Percentiles rank a stretch among this genome's conserved stretches.
Evolutionary conservation across 1,284 basidiomycete genomes (phyloP).

Genomic region (Sporisorium graminicola): DNA sequence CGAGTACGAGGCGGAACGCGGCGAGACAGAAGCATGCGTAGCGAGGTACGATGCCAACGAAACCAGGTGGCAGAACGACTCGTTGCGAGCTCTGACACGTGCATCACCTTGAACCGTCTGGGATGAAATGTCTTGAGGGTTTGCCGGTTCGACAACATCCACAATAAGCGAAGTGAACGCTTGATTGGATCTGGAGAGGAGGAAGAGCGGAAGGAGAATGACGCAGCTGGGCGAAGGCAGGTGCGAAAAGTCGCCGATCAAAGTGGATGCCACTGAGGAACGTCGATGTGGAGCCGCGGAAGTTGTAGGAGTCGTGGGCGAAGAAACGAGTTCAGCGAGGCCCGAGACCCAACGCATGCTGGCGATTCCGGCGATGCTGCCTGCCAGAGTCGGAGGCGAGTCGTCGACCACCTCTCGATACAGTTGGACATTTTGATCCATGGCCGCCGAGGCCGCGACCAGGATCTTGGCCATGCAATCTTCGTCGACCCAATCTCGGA

Average conservation of each 20-base stretch:
- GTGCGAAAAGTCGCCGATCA: constrained; percentile 33
- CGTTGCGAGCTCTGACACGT: constrained; percentile 18
- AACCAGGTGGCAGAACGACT: constrained; percentile 44
- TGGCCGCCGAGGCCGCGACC: constrained; percentile 30
- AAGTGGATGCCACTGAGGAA: constrained; percentile 11
- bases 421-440: constrained; percentile 29
- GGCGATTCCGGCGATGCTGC: constrained; percentile 38
- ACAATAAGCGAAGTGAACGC: constrained; percentile 48
- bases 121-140: background rate
- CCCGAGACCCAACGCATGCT: constrained; percentile 49
- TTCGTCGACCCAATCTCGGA: constrained; percentile 56
- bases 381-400: constrained; percentile 35
- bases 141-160: constrained; percentile 16
- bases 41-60: constrained; percentile 58
- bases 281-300: constrained; percentile 7
- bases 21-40: constrained; percentile 51
- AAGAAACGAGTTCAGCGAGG: constrained; percentile 33
- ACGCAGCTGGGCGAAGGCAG: constrained; percentile 43
- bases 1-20: constrained; percentile 50
- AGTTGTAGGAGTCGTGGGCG: constrained; percentile 7
- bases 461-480: constrained; percentile 50
- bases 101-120: constrained; percentile 7
- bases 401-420: constrained; percentile 50
- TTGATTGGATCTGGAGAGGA: constrained; percentile 53
- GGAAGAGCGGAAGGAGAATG: constrained; percentile 50